Conservation (phyloP, 768 basidiomycete genomes). For the Mycena belliarum region DNA sequence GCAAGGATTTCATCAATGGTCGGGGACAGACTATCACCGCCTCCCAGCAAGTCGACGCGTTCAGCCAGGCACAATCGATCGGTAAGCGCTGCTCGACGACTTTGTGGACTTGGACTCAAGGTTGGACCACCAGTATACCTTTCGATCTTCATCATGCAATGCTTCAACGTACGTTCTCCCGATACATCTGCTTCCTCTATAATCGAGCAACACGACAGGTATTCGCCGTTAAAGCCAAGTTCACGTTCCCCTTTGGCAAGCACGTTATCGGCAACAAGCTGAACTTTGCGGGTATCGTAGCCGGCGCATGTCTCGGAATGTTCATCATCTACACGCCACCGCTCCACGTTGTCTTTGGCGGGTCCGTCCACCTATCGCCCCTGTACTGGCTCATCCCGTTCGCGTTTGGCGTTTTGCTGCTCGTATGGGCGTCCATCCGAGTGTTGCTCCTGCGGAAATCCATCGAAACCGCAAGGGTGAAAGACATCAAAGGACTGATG, state of each 20-base stretch:
- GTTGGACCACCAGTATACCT: slow-evolving; percentile 45
- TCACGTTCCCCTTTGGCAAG: slow-evolving; percentile 64
- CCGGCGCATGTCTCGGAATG: slow-evolving; percentile 62
- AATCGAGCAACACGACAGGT: slow-evolving; percentile 36
- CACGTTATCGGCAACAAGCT: slow-evolving; percentile 57
- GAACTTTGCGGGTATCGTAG: slow-evolving; percentile 65
- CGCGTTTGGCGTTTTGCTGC: slow-evolving; percentile 56
- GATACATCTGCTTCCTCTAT: neutral
- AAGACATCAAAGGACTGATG: slow-evolving; percentile 67
- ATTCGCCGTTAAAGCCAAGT: slow-evolving; percentile 66
- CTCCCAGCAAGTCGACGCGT: slow-evolving; percentile 53
- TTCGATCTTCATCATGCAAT: slow-evolving; percentile 68
- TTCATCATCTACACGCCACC: slow-evolving; percentile 73
- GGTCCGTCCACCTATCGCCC: slow-evolving; percentile 55
- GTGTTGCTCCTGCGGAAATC: slow-evolving; percentile 59
- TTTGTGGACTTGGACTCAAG: neutral
- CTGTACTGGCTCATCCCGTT: slow-evolving; percentile 70
- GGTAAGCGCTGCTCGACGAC: slow-evolving; percentile 31
- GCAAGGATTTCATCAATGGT: slow-evolving; percentile 57
- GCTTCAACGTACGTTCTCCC: slow-evolving; percentile 54
- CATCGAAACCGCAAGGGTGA: slow-evolving; percentile 55
- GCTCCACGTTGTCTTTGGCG: slow-evolving; percentile 68
- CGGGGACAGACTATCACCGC: slow-evolving; percentile 49
- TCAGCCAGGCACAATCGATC: slow-evolving; percentile 64
- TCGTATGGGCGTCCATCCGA: slow-evolving; percentile 59